Percentiles rank a stretch among this genome's conserved stretches.
phyloP scores from a whole-genome alignment of 1,284 basidiomycete genomes.

The Leccinum subspadiceum region DNA sequence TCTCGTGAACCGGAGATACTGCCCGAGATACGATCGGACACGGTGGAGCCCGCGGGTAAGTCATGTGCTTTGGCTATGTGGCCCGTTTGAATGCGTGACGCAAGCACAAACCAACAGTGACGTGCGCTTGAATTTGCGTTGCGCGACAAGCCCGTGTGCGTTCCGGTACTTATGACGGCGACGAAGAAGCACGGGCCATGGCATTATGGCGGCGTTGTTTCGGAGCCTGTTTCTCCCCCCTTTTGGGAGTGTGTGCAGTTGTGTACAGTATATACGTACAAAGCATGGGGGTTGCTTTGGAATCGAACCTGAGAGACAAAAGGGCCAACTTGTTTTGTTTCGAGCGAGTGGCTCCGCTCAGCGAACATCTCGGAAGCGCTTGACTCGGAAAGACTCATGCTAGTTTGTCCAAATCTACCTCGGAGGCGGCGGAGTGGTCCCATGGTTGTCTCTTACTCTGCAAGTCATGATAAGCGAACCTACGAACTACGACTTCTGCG shows the following conservation, averaged over 20 bases:
- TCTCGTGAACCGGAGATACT: constrained; percentile 1
- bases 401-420: constrained; percentile 2
- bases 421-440: background rate
- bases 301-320: background rate
- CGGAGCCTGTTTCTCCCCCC: background rate
- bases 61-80: background rate
- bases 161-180: background rate
- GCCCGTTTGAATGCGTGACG: background rate
- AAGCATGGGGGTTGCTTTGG: background rate
- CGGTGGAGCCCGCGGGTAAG: background rate
- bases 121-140: background rate
- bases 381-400: background rate
- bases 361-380: background rate
- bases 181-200: background rate
- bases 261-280: constrained; percentile 6
- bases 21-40: constrained; percentile 9
- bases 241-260: background rate
- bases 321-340: background rate
- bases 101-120: background rate
- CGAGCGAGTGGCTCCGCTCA: background rate
- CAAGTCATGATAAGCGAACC: background rate
- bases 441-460: background rate
- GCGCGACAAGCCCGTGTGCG: background rate
- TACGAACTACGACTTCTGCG: background rate
- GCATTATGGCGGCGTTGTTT: background rate